Evolutionary conservation across 495 filamentous ascomycete genomes (phyloP).

Genomic region (Patellaria atrata): DNA sequence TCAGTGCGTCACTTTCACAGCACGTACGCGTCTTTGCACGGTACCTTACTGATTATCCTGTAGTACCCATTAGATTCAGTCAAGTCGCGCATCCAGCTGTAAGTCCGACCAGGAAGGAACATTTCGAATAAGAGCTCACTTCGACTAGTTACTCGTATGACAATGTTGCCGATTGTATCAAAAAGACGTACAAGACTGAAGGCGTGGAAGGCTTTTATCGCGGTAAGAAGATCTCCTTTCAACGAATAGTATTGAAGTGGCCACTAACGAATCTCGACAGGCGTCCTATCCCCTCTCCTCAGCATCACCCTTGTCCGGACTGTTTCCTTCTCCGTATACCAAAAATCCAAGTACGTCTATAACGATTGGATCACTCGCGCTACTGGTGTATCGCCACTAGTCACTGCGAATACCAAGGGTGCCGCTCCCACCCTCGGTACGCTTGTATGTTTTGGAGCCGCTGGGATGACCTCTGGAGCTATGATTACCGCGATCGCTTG

Average conservation of each 20-base stretch:
- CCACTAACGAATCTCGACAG: slow-evolving; percentile 27
- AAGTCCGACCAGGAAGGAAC: slow-evolving; percentile 15
- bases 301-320: slow-evolving; percentile 84
- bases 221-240: slow-evolving; percentile 33
- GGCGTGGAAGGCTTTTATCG: slow-evolving; percentile 64
- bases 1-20: slow-evolving; percentile 32
- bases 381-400: slow-evolving; percentile 55
- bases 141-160: slow-evolving; percentile 49
- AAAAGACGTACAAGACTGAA: slow-evolving; percentile 58
- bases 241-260: slow-evolving; percentile 3
- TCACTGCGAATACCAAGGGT: slow-evolving; percentile 53
- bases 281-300: slow-evolving; percentile 62
- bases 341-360: slow-evolving; percentile 63
- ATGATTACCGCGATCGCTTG: slow-evolving; percentile 75
- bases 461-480: slow-evolving; percentile 66
- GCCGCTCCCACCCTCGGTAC: slow-evolving; percentile 55
- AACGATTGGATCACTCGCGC: slow-evolving; percentile 45
- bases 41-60: slow-evolving; percentile 11
- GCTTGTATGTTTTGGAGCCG: slow-evolving; percentile 58
- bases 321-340: slow-evolving; percentile 87
- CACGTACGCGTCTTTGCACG: neutral
- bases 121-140: slow-evolving; percentile 2
- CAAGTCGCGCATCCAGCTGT: slow-evolving; percentile 73
- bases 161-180: slow-evolving; percentile 52
- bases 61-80: slow-evolving; percentile 72